phyloP scores from a whole-genome alignment of 2,329 filamentous ascomycete species.

The Penicillium verrucosum region DNA sequence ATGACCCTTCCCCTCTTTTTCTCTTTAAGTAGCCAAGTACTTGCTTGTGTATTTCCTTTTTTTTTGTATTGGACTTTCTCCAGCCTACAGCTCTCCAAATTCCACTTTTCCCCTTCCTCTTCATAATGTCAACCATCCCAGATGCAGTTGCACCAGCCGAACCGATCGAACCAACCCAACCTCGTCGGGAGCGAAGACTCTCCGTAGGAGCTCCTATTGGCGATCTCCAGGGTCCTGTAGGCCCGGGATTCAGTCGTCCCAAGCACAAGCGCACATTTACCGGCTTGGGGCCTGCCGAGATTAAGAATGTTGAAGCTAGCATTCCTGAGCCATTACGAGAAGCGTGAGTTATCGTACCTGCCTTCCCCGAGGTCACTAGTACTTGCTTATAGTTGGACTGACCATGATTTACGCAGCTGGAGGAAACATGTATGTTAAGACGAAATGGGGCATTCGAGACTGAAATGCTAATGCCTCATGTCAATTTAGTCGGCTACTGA shows the following conservation, averaged over 20 bases:
- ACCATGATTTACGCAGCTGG: slow-evolving; percentile 47
- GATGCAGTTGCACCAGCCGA: slow-evolving; percentile 22
- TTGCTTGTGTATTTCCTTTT: neutral
- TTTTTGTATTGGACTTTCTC: slow-evolving; percentile 22
- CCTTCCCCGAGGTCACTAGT: neutral
- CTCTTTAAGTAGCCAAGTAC: slow-evolving; percentile 7
- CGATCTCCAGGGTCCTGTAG: slow-evolving; percentile 80
- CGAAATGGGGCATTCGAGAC: neutral
- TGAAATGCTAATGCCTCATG: slow-evolving; percentile 5
- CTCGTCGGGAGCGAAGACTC: slow-evolving; percentile 68
- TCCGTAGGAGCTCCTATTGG: slow-evolving; percentile 79
- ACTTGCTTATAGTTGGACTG: slow-evolving; percentile 13
- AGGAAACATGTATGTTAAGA: slow-evolving; percentile 53
- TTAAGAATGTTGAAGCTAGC: slow-evolving; percentile 86
- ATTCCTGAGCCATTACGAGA: slow-evolving; percentile 87
- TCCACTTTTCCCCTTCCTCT: neutral
- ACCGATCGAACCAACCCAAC: slow-evolving; percentile 18
- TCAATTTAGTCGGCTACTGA: slow-evolving; percentile 56
- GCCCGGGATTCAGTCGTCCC: slow-evolving; percentile 80
- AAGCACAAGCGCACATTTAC: slow-evolving; percentile 98
- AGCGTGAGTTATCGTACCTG: slow-evolving; percentile 65
- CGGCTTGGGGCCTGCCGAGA: slow-evolving; percentile 84
- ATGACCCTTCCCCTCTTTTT: slow-evolving; percentile 8
- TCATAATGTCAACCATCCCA: neutral
- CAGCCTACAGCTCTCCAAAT: neutral